Base-by-base conservation (phyloP, 2,329 filamentous ascomycete genomes). In the Fusarium sp. region DNA sequence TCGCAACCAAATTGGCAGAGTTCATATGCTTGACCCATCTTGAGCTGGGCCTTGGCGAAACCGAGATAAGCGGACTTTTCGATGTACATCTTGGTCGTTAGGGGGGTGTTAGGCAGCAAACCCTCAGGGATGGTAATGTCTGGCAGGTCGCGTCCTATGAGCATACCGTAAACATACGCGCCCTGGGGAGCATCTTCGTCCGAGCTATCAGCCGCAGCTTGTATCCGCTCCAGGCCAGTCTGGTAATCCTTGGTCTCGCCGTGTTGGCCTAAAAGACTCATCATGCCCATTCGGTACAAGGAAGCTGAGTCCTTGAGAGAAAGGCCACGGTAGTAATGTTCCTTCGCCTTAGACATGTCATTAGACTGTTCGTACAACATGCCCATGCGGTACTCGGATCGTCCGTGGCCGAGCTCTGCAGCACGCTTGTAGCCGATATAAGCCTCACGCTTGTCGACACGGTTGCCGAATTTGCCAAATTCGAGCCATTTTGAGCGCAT, bases 311-410 rank as follows among this genome's bases (percentile, higher is more conserved):
- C 96, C 25, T 91, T 90, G 72, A 91, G 84, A 52, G 89, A 87
- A 52, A 96, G 90, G 52, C 96, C 96, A 49, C 88, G 87, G 71
- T 94, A 90, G 81, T 98, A 99, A 80, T 98, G 94, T 76, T 91
- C 90, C 76, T 98, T 90, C 8, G 96, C 96, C 79, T 97, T 98
- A 68, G 91, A 87, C 65, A 94, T 91, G 76, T 99, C 95, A 77
- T 97, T 97, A 7, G 94, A 95, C 79, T 92, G 94, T 82, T 99
- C 96, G 78, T 94, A 98, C 61, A 98, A 92, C 95, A 98, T 99
- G 68, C 96, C 96, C 82, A 99, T 97, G 48, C 96, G 90, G 80
- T 99, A 99, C 80, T 98, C 94, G 22, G 96, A 94, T 74, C 96
- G 87, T 24, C 91, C 89, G 81, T 94, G 97, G 62, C 94, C 94